Percentiles rank a stretch among this genome's conserved stretches.
These are phyloP conservation scores for Trichomonas vaginalis DNA, from an alignment of 208 protist genomes.

Conservation along the genomic window DNA sequence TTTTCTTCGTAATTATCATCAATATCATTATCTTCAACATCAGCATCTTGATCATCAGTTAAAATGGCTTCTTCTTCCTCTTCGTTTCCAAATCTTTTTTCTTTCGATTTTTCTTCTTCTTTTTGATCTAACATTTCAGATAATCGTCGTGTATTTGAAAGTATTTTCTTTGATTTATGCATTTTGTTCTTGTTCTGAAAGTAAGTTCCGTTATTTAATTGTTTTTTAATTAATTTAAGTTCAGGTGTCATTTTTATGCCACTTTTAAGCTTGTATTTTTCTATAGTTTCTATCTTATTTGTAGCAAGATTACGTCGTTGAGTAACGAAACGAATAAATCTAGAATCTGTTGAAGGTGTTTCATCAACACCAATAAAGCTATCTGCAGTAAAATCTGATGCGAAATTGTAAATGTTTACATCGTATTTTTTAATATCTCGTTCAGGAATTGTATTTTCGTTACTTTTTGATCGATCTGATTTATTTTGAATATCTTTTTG, in stretches of 20 bases:
- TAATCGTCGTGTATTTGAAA: not conserved
- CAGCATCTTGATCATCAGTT: not conserved
- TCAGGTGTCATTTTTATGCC: not conserved
- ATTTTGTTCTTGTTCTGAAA: not conserved
- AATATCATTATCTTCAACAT: not conserved
- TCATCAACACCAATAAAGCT: not conserved
- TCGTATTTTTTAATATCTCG: not conserved
- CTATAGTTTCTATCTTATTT: not conserved
- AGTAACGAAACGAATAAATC: not conserved
- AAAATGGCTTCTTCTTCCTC: not conserved
- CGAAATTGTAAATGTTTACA: not conserved
- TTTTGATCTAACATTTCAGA: not conserved
- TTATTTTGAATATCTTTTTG: not conserved
- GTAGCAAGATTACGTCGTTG: not conserved
- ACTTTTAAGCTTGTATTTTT: not conserved
- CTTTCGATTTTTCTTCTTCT: not conserved
- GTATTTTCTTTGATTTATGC: not conserved
- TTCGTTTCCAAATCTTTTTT: not conserved
- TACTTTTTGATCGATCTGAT: not conserved
- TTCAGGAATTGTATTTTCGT: not conserved
- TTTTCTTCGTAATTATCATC: not conserved
- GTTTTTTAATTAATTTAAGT: not conserved
- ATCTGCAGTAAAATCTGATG: not conserved
- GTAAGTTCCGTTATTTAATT: not conserved
- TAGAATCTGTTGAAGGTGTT: not conserved